phyloP scores from a whole-genome alignment of 306 rosid genomes.

The Prosopis cineraria region DNA sequence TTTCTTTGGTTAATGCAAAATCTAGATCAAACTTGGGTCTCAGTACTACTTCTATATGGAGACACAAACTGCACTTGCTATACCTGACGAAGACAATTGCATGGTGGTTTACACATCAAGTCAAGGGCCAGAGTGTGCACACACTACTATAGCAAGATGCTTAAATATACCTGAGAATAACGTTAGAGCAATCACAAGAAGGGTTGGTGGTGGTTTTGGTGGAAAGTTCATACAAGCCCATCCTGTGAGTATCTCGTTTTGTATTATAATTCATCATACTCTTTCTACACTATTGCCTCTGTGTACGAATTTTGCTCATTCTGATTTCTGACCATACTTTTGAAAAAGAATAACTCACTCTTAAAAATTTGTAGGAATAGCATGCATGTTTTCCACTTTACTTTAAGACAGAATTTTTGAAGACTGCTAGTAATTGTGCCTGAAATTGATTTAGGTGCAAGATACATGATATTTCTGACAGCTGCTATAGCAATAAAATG shows the following conservation, averaged over 20 bases:
- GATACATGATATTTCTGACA: neutral
- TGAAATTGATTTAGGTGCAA: neutral
- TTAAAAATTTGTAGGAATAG: neutral
- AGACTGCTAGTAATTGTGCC: neutral
- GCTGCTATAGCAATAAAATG: too few species aligned
- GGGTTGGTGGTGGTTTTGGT: constrained; percentile 97
- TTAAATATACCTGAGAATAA: constrained; percentile 75
- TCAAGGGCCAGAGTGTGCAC: constrained; percentile 62
- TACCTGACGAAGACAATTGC: constrained; percentile 95
- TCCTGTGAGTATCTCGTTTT: constrained; percentile 59
- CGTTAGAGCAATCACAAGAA: constrained; percentile 85
- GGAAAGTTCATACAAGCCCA: constrained; percentile 65
- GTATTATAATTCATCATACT: neutral
- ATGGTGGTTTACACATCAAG: constrained; percentile 69
- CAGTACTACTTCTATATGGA: constrained; percentile 96
- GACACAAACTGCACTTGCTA: constrained; percentile 87
- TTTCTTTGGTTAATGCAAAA: constrained; percentile 1
- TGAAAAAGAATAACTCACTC: neutral
- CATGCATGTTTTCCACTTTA: neutral
- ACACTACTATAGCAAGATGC: constrained; percentile 65
- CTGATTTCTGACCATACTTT: neutral
- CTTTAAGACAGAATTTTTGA: neutral
- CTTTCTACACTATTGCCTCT: neutral
- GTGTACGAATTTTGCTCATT: neutral
- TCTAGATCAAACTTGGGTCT: constrained; percentile 81